Base-by-base conservation (phyloP, 441 rosid species). In the Corymbia citriodora region DNA sequence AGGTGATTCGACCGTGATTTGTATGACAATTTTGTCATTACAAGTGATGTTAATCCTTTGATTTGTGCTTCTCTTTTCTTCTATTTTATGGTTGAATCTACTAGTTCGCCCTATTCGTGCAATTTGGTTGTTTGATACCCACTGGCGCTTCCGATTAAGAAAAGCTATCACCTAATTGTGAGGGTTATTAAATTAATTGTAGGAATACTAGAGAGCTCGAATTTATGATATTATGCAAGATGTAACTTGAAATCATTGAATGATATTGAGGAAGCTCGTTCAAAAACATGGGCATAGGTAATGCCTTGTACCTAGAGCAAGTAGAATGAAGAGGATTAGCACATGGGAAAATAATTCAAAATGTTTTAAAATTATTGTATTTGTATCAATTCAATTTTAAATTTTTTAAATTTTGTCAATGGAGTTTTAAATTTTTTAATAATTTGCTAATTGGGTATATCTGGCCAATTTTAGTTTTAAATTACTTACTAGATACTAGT, bases 341-440 rank as follows among this genome's bases (percentile, higher is more conserved):
- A 10, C 23, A 33, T 17, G 36, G 33, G 19, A 17, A 4, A 57
- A 4, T 59, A 10, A 59, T 59, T 2, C 7, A 1, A 70, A 17
- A 9, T 9, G 7, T 70, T 2, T 70, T 17, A 33, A n/a, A 65
- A 7, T 25, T 25, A 59, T 13, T 59, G 1, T 10, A 25, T 0
- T 25, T 10, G 4, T 59, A 14, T 59, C 25, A 59, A 59, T 59
- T 59, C 7, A 25, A 0, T 4, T 59, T 0, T 59, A 25, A 6
- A 25, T 59, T 0, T 55, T 57, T 25, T 25, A 7, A 25, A 25
- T 59, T 59, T 59, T 59, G 25, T 25, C 15, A 25, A 59, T 1
- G 25, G 4, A 59, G 25, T 25, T 59, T 0, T 59, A 59, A 25
- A 0, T 1, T 25, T 0, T 59, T 59, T 14, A 1, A 40, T 6